Percentiles rank a stretch among this genome's conserved stretches.
phyloP scores from a whole-genome alignment of 2,329 filamentous ascomycete genomes.

The Penicillium digitatum region DNA sequence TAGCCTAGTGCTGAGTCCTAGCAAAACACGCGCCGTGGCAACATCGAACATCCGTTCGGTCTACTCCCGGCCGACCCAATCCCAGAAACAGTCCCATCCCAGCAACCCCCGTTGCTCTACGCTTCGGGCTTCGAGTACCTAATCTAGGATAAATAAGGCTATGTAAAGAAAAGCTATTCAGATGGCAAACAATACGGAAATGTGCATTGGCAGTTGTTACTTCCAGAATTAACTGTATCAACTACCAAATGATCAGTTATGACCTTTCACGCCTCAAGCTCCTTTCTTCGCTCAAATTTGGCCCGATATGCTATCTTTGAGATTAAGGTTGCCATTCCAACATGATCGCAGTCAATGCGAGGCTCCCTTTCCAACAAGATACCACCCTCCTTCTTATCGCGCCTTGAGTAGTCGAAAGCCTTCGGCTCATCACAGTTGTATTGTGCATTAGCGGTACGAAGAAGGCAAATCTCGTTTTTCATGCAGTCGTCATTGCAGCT shows the following conservation, averaged over 20 bases:
- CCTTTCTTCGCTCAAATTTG: slow-evolving; percentile 4
- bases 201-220: neutral
- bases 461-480: slow-evolving; percentile 49
- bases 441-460: slow-evolving; percentile 52
- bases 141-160: neutral
- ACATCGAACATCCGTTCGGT: neutral
- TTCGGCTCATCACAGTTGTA: slow-evolving; percentile 49
- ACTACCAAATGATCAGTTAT: neutral
- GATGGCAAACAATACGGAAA: too few species aligned
- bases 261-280: neutral
- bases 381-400: slow-evolving; percentile 8
- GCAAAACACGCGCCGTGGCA: neutral
- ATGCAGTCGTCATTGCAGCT: slow-evolving; percentile 46
- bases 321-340: slow-evolving; percentile 24
- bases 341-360: slow-evolving; percentile 24
- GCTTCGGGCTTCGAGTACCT: too few species aligned
- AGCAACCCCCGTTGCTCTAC: too few species aligned
- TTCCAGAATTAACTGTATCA: neutral
- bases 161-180: too few species aligned
- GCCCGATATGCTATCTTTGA: slow-evolving; percentile 19
- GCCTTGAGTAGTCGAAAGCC: slow-evolving; percentile 34
- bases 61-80: neutral
- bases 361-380: neutral
- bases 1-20: too few species aligned
- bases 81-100: neutral